Conservation (phyloP, 164 flowering plant species). For the Hamamelis virginiana region DNA sequence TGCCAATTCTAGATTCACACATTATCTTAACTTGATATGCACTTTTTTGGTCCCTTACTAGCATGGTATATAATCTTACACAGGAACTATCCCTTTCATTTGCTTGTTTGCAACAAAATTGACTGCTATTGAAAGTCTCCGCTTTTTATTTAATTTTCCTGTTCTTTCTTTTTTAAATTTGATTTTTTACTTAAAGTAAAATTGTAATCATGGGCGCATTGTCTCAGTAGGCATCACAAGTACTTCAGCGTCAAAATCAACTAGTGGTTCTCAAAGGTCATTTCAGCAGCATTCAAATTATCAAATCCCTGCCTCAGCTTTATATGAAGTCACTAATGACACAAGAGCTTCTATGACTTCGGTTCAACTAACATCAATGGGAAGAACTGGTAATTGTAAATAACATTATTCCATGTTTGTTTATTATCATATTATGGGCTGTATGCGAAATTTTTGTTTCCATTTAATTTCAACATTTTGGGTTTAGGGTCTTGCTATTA, state of each 20-base stretch:
- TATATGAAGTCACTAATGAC: slow-evolving; percentile 61
- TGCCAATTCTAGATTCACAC: neutral
- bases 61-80: neutral
- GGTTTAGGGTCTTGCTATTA: no score
- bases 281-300: slow-evolving; percentile 53
- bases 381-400: slow-evolving; percentile 23
- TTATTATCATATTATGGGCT: neutral
- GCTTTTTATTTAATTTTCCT: neutral
- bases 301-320: slow-evolving; percentile 89
- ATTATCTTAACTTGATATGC: neutral
- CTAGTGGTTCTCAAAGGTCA: slow-evolving; percentile 44
- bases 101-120: neutral
- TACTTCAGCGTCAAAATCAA: slow-evolving; percentile 28
- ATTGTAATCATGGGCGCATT: neutral
- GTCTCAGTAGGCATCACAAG: slow-evolving; percentile 27
- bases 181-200: neutral
- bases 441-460: neutral
- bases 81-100: neutral
- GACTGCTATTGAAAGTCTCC: neutral
- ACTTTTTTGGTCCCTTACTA: neutral
- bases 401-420: neutral
- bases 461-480: neutral
- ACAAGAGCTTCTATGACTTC: slow-evolving; percentile 24
- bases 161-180: neutral
- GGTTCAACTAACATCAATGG: slow-evolving; percentile 23